Base-by-base conservation (phyloP, 768 basidiomycete genomes). In the Hericium coralloides region DNA sequence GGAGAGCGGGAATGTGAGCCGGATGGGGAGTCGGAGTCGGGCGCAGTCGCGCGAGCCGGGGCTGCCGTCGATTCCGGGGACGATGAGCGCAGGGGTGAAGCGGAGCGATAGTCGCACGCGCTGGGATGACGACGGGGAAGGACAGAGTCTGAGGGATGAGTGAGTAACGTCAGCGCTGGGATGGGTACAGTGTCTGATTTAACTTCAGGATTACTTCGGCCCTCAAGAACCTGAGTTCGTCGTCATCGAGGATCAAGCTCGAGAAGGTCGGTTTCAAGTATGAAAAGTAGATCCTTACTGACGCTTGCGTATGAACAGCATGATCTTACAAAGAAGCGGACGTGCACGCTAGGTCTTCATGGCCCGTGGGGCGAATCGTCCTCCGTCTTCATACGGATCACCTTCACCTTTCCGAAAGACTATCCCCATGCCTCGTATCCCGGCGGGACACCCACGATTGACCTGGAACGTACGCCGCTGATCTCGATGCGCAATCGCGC, bases 321-420 rank as follows among this genome's bases (percentile, higher is more conserved):
- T 48, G 87, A 89, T 55, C 72, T 88, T 39, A 75, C 76, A 8
- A 88, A 87, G 67, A 83, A 79, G 63, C 82, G 92, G 10, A 87
- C 83, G 14, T 90, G 91, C 63, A 93, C 92, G 1, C 76, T 97
- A 49, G 89, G 92, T 4, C 73, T 98, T 45, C 84, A 91, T 60
- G 91, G 91, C 2, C 93, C 92, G 2, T 95, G 93, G 93, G 92
- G 89, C n/a, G 87, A 87, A 56, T 81, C 79, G 0, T 86, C 85
- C 12, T 87, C 85, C 18, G 87, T 88, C 7, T 94, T 92, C 71
- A 84, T 94, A 57, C 85, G 95, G 0, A 80, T 95, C 25, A 87
- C 89, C 1, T 95, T 97, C 72, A 85, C 82, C 1, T 98, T 98
- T 65, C 94, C 95, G 0, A 77, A 82, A 22, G 81, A 81, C 45